Evolutionary conservation across 208 protist genomes (phyloP).

Genomic region (Leishmania tarentolae): DNA sequence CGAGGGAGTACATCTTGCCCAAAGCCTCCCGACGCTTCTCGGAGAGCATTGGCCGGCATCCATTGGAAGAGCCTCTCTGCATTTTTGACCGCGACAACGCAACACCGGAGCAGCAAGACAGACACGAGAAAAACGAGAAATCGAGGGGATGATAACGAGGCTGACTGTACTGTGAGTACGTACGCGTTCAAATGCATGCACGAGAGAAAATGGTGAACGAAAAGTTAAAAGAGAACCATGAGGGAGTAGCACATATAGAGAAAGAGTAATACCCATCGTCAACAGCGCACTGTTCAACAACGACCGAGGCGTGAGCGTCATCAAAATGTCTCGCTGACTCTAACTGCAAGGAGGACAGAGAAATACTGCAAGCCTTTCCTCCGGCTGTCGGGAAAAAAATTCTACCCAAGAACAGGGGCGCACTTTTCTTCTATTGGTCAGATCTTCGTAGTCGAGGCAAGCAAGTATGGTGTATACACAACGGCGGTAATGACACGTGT

Average conservation of each 20-base stretch:
- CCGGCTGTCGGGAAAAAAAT: background rate
- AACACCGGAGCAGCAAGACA: too few relatives aligned
- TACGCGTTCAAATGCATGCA: background rate
- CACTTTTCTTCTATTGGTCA: background rate
- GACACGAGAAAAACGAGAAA: background rate
- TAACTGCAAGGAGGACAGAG: background rate
- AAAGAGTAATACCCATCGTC: background rate
- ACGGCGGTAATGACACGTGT: background rate
- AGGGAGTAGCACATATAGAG: background rate
- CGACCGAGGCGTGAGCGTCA: background rate
- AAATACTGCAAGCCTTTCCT: background rate
- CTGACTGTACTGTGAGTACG: background rate
- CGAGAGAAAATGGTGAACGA: background rate
- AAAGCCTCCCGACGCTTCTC: slow-evolving; percentile 66
- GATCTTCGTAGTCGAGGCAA: background rate
- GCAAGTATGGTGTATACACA: background rate
- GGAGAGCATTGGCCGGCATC: slow-evolving; percentile 77
- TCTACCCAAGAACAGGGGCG: background rate
- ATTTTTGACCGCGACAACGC: slow-evolving; percentile 7
- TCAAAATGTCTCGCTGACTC: background rate
- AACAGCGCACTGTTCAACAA: background rate
- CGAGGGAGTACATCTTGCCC: slow-evolving; percentile 86
- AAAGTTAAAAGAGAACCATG: background rate
- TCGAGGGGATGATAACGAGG: background rate
- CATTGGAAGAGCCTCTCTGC: slow-evolving; percentile 19